Percentiles rank a stretch among this genome's conserved stretches.
These are phyloP conservation scores for Apophysomyces trapeziformis DNA, from an alignment of 371 early-diverging fungal species.

Conservation along the genomic window DNA sequence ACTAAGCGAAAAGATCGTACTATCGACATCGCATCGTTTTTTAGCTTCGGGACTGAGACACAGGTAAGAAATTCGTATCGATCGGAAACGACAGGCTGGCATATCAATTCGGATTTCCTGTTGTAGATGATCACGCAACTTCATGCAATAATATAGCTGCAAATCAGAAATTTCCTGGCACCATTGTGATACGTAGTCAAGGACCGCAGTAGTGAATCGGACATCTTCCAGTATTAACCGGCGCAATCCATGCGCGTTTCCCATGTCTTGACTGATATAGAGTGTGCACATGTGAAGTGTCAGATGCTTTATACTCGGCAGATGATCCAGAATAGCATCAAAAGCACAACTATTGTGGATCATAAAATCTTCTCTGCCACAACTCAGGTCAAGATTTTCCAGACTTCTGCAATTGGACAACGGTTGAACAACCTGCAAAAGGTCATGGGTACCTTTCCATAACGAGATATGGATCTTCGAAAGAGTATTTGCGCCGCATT, in stretches of 20 bases:
- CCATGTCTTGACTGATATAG: background rate
- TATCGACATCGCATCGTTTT: background rate
- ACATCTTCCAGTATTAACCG: background rate
- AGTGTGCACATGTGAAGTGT: conserved; percentile 7
- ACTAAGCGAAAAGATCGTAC: background rate
- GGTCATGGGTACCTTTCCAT: background rate
- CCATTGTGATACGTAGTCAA: background rate
- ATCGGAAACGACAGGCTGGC: background rate
- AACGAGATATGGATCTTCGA: background rate
- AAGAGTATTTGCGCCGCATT: background rate
- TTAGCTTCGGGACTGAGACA: background rate
- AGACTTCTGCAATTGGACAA: background rate
- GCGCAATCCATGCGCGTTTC: background rate
- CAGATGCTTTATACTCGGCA: conserved; percentile 1
- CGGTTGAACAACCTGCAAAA: background rate
- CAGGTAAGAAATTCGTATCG: background rate
- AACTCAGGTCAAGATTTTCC: background rate
- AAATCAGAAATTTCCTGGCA: background rate
- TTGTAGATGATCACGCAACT: background rate
- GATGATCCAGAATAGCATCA: background rate
- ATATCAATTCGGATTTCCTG: conserved; percentile 7
- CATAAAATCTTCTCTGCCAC: background rate
- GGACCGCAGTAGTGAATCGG: background rate
- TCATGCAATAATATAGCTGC: background rate
- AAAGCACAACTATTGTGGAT: background rate